These are phyloP conservation scores for Colletotrichum destructivum DNA, from an alignment of 2,329 filamentous ascomycete species.

Conservation along the genomic window DNA sequence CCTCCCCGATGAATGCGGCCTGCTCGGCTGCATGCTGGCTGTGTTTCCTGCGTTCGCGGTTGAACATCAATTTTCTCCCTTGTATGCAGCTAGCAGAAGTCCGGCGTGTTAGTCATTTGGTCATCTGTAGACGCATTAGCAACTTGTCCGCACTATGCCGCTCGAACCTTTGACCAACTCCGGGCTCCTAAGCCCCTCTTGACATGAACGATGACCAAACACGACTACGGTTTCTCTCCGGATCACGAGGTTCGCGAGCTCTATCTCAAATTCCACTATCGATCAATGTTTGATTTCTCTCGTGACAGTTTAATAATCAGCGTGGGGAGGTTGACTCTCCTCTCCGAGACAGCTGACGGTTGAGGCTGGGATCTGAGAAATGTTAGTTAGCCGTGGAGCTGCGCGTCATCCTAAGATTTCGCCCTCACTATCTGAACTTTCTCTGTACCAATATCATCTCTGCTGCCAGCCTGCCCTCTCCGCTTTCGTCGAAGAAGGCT, in stretches of 20 bases:
- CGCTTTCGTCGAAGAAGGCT: not conserved
- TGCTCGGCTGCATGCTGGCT: not conserved
- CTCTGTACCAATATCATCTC: not conserved
- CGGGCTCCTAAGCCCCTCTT: not conserved
- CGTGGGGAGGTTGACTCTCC: conserved; percentile 6
- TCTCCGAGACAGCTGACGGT: not conserved
- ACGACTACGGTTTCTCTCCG: not conserved
- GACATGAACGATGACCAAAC: not conserved
- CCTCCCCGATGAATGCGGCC: conserved; percentile 19
- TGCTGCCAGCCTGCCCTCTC: not conserved
- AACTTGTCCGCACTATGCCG: conserved; percentile 15
- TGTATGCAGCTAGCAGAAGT: not conserved
- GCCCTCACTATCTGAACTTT: conserved; percentile 15
- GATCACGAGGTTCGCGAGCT: not conserved
- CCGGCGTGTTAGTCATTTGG: not conserved
- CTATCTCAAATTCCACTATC: not conserved
- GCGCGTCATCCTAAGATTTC: conserved; percentile 29
- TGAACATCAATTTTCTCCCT: not conserved
- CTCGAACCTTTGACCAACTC: not conserved
- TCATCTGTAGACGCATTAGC: not conserved
- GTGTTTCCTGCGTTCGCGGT: not conserved
- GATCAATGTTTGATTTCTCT: not conserved
- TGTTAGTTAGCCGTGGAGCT: conserved; percentile 3
- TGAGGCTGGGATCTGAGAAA: conserved; percentile 5
- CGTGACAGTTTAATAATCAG: not conserved